A percentile compares a stretch with the other conserved stretches of the same genome.
Conservation (phyloP, 2,329 filamentous ascomycete genomes). For the Curvularia hawaiiensis region DNA sequence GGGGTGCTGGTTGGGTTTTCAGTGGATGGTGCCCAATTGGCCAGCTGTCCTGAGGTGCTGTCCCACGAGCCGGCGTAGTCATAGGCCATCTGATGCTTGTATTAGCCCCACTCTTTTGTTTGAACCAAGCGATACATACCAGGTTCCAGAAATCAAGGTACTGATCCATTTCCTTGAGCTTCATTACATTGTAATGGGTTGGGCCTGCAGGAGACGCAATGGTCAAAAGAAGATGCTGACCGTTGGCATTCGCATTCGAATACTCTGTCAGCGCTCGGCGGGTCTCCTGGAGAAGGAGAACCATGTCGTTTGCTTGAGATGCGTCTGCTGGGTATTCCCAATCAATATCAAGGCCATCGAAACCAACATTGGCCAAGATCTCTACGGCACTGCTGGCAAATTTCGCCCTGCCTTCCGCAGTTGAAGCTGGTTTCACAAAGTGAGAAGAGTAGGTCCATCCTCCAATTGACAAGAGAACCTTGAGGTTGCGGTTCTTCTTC, state of each 20-base stretch:
- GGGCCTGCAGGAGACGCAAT: slow-evolving; percentile 54
- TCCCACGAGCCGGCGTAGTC: slow-evolving; percentile 63
- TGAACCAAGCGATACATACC: background rate
- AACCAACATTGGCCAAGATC: slow-evolving; percentile 42
- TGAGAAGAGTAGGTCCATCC: slow-evolving; percentile 49
- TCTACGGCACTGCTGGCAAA: slow-evolving; percentile 44
- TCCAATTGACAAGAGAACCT: slow-evolving; percentile 46
- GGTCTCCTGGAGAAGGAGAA: slow-evolving; percentile 38
- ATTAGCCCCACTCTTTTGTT: background rate
- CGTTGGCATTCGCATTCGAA: slow-evolving; percentile 45
- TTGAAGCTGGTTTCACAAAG: slow-evolving; percentile 41
- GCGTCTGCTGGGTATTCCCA: slow-evolving; percentile 45
- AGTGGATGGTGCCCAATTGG: slow-evolving; percentile 36
- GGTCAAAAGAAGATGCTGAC: slow-evolving; percentile 53
- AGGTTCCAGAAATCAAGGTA: slow-evolving; percentile 62
- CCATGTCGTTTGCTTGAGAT: slow-evolving; percentile 42
- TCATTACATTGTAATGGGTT: slow-evolving; percentile 51
- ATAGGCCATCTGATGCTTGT: slow-evolving; percentile 72
- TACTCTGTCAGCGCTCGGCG: slow-evolving; percentile 49
- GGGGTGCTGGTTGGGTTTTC: slow-evolving; percentile 39
- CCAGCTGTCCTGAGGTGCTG: slow-evolving; percentile 39
- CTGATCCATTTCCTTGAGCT: slow-evolving; percentile 52
- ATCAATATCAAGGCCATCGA: slow-evolving; percentile 47
- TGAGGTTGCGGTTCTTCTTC: slow-evolving; percentile 45
- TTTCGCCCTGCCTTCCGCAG: slow-evolving; percentile 33